A percentile compares a stretch with the other conserved stretches of the same genome.
phyloP scores from a whole-genome alignment of 192 early-diverging fungal species.

The Pilobolus umbonatus region DNA sequence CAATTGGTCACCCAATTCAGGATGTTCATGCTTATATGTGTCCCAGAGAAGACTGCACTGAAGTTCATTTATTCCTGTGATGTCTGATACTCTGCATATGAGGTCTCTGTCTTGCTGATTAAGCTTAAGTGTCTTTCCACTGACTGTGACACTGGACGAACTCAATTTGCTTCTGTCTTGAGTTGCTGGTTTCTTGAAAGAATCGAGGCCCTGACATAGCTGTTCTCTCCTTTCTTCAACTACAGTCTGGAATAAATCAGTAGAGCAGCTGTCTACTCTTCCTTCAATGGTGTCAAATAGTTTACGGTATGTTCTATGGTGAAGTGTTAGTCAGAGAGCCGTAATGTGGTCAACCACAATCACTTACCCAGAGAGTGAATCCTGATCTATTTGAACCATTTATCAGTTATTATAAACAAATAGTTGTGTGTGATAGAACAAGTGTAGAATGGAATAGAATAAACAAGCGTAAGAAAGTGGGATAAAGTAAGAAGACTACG shows the following conservation, averaged over 20 bases:
- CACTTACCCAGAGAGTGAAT: background rate
- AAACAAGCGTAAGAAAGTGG: too few species aligned
- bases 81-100: constrained; percentile 34
- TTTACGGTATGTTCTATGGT: constrained; percentile 22
- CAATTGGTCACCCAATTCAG: background rate
- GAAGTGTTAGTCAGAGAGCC: too few species aligned
- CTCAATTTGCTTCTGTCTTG: constrained; percentile 30
- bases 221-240: constrained; percentile 29
- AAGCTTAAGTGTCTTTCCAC: constrained; percentile 31
- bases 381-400: background rate
- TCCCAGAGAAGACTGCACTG: constrained; percentile 28
- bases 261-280: constrained; percentile 16
- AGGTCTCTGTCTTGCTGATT: constrained; percentile 34
- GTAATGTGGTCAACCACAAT: too few species aligned
- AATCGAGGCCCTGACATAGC: constrained; percentile 33
- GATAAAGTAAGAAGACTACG: too few species aligned
- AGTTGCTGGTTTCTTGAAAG: constrained; percentile 31
- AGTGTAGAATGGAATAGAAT: too few species aligned
- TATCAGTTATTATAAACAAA: background rate
- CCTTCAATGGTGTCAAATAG: constrained; percentile 24
- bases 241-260: constrained; percentile 18
- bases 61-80: constrained; percentile 36
- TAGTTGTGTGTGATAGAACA: too few species aligned
- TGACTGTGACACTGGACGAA: constrained; percentile 15
- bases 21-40: constrained; percentile 16